Conservation (phyloP, 2,329 filamentous ascomycete genomes). For the Ophiostoma montium region DNA sequence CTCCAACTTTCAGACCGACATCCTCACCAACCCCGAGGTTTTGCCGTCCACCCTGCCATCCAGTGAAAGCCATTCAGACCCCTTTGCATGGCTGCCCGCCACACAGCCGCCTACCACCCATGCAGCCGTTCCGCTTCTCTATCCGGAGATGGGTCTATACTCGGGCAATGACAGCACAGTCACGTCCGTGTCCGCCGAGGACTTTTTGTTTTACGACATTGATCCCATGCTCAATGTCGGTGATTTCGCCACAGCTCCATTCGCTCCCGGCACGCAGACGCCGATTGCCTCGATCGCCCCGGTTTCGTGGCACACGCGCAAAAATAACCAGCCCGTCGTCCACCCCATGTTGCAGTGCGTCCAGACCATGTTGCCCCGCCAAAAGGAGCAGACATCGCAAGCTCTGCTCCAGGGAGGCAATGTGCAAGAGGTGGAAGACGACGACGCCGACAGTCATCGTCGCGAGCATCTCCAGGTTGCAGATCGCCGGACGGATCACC, state of each 20-base stretch:
- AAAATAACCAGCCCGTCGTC: conserved; percentile 4
- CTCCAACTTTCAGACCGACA: not conserved
- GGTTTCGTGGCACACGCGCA: not conserved
- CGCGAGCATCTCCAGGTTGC: not conserved
- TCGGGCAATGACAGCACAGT: not conserved
- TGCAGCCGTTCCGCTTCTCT: not conserved
- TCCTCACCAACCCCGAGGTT: not conserved
- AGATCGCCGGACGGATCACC: not conserved
- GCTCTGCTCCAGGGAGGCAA: conserved; percentile 1
- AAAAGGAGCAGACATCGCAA: conserved; percentile 9
- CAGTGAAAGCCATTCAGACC: not conserved
- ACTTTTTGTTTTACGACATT: too few species aligned
- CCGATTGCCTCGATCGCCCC: not conserved
- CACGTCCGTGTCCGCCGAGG: not conserved
- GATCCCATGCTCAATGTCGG: too few species aligned
- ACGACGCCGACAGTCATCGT: not conserved
- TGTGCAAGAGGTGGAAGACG: not conserved
- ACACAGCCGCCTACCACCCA: not conserved
- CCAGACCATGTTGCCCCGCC: conserved; percentile 6
- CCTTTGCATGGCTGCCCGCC: not conserved
- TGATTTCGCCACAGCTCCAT: too few species aligned
- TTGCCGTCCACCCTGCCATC: not conserved
- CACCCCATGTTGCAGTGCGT: conserved; percentile 9
- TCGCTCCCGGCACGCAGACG: too few species aligned
- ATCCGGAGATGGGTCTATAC: not conserved